Conservation (phyloP, 805 yeast species). For the Yarrowia sp. region DNA sequence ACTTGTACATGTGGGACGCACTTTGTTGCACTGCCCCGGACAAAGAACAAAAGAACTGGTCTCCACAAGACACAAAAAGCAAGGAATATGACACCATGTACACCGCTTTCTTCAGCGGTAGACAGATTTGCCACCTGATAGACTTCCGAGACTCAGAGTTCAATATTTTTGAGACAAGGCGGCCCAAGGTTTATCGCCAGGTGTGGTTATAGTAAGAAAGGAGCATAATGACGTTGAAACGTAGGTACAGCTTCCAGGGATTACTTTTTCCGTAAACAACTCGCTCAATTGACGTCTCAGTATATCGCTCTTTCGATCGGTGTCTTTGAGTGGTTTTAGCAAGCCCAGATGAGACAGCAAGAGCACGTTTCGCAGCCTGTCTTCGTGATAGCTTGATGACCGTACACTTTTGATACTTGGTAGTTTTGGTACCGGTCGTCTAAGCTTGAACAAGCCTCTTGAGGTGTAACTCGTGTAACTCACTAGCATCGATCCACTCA, state of each 20-base stretch:
- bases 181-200: background rate
- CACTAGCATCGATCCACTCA: background rate
- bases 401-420: background rate
- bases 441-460: background rate
- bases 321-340: no score
- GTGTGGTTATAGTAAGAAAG: background rate
- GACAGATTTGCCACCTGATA: conserved; percentile 10
- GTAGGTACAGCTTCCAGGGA: background rate
- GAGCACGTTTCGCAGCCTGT: background rate
- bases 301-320: no score
- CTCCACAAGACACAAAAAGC: conserved; percentile 7
- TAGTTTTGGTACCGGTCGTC: background rate
- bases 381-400: background rate
- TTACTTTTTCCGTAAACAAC: background rate
- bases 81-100: conserved; percentile 21
- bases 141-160: conserved; percentile 28
- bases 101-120: no score
- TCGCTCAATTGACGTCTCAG: background rate
- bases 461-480: conserved; percentile 3
- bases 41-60: background rate
- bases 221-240: background rate
- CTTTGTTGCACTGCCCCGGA: conserved; percentile 1
- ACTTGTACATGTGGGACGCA: background rate
- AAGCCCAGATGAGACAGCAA: no score
- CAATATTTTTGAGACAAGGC: conserved; percentile 14